Conservation (phyloP, 345 rosid genomes). For the Clausena lansium region DNA sequence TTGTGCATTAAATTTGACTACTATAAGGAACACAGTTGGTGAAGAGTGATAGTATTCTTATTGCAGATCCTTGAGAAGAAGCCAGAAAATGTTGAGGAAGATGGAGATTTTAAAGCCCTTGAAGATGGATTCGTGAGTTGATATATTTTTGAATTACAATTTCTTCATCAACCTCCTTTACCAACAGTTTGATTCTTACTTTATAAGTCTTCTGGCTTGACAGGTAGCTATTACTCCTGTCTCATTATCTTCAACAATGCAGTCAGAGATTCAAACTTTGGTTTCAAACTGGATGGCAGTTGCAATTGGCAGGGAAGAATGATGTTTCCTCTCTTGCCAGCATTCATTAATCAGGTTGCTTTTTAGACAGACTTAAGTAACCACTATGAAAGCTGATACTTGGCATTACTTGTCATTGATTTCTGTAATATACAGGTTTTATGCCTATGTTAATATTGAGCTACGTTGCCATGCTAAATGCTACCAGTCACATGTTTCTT, state of each 20-base stretch:
- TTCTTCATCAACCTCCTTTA: not conserved
- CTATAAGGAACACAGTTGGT: not conserved
- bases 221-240: slow-evolving; percentile 26
- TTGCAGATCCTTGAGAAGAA: slow-evolving; percentile 29
- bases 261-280: slow-evolving; percentile 12
- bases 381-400: not conserved
- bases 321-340: not conserved
- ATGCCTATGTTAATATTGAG: not conserved
- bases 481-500: too few species aligned
- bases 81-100: slow-evolving; percentile 28
- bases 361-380: too few species aligned
- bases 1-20: not conserved
- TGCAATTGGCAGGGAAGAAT: slow-evolving; percentile 7
- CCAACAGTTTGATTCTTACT: not conserved
- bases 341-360: too few species aligned
- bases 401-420: not conserved
- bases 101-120: slow-evolving; percentile 35
- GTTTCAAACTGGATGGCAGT: slow-evolving; percentile 29
- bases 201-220: not conserved
- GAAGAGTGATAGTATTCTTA: not conserved
- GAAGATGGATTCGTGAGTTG: slow-evolving; percentile 48
- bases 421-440: not conserved
- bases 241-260: slow-evolving; percentile 12
- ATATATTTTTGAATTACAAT: not conserved
- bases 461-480: too few species aligned